phyloP scores from a whole-genome alignment of 306 rosid genomes.

The Vachellia collinsii region DNA sequence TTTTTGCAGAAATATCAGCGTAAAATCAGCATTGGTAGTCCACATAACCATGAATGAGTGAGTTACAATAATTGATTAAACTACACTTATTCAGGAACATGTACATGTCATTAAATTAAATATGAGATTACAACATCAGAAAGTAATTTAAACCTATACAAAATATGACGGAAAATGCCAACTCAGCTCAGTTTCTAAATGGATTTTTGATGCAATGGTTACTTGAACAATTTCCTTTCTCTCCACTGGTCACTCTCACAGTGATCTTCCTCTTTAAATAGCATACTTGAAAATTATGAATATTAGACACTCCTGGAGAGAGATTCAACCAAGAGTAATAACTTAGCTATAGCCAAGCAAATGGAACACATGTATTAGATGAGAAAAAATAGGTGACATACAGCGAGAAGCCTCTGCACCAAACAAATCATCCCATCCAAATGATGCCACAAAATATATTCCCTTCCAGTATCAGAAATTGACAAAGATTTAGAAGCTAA shows the following conservation, averaged over 20 bases:
- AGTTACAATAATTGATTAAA: conserved; percentile 4
- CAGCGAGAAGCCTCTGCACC: conserved; percentile 74
- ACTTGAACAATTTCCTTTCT: conserved; percentile 18
- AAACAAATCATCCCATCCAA: conserved; percentile 62
- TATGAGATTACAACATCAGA: conserved; percentile 12
- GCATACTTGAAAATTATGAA: conserved; percentile 20
- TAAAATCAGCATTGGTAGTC: neutral
- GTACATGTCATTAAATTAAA: conserved; percentile 12
- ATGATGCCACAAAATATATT: conserved; percentile 69
- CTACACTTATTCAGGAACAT: conserved; percentile 22
- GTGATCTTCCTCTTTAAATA: conserved; percentile 26
- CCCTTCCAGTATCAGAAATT: conserved; percentile 50
- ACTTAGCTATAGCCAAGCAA: neutral
- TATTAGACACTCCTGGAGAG: neutral
- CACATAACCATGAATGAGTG: conserved; percentile 1
- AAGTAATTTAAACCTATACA: conserved; percentile 25
- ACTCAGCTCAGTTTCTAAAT: conserved; percentile 25
- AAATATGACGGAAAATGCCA: conserved; percentile 27
- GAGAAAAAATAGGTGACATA: conserved; percentile 48
- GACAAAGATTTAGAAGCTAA: conserved; percentile 45
- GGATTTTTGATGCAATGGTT: conserved; percentile 7
- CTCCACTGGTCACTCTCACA: conserved; percentile 32
- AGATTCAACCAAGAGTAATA: neutral
- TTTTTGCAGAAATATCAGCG: conserved; percentile 6
- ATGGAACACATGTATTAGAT: conserved; percentile 21